Conservation (phyloP, 164 flowering plant species). For the Vitis rotundifolia region DNA sequence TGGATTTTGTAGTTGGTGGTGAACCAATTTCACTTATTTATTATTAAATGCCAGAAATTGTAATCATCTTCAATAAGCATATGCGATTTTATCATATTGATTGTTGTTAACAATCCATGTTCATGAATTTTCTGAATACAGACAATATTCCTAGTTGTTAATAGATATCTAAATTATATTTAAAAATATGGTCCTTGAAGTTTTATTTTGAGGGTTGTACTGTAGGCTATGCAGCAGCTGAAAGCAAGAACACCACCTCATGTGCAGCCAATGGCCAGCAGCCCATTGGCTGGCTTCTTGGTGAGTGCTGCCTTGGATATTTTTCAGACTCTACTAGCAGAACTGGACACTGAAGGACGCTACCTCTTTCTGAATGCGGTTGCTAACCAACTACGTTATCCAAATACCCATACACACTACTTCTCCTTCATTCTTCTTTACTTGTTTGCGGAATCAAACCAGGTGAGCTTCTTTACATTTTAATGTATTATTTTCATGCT, state of each 20-base stretch:
- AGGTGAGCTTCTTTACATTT: slow-evolving; percentile 40
- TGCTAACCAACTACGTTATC: slow-evolving; percentile 96
- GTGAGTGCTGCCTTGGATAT: slow-evolving; percentile 81
- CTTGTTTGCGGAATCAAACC: slow-evolving; percentile 82
- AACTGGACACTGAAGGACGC: slow-evolving; percentile 94
- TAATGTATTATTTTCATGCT: background rate
- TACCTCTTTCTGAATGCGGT: slow-evolving; percentile 91
- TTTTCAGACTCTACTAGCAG: slow-evolving; percentile 66
- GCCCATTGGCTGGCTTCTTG: slow-evolving; percentile 54
- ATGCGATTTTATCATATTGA: too few species aligned
- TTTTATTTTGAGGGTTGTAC: background rate
- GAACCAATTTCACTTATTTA: too few species aligned
- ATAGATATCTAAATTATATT: background rate
- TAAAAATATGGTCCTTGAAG: too few species aligned
- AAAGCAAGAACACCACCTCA: slow-evolving; percentile 58
- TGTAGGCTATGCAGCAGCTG: slow-evolving; percentile 87
- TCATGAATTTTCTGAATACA: background rate
- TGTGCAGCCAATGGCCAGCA: slow-evolving; percentile 47
- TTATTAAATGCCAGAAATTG: too few species aligned
- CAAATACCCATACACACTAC: slow-evolving; percentile 95
- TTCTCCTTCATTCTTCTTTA: slow-evolving; percentile 88
- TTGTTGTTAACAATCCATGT: background rate
- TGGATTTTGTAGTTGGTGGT: too few species aligned
- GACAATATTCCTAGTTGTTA: background rate
- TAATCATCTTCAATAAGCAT: too few species aligned